Evolutionary conservation across 768 basidiomycete genomes (phyloP).

Genomic region (Hygrophorus russula): DNA sequence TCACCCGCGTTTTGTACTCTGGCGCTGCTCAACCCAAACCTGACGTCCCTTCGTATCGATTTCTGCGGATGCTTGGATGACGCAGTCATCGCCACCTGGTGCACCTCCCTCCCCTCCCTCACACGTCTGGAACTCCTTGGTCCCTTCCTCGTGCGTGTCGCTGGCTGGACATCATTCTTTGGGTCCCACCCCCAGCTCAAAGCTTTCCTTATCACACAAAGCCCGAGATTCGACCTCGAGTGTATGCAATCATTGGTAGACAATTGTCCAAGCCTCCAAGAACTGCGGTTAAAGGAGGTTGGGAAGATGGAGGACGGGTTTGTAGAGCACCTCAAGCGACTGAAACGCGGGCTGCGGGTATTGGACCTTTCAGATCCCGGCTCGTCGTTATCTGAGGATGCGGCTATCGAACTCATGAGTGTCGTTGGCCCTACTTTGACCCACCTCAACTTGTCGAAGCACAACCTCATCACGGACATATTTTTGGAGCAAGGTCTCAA

Average conservation of each 20-base stretch:
- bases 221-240: constrained; percentile 71
- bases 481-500: constrained; percentile 54
- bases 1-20: constrained; percentile 61
- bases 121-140: constrained; percentile 71
- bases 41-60: constrained; percentile 70
- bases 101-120: constrained; percentile 51
- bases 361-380: constrained; percentile 57
- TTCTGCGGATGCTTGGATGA: constrained; percentile 78
- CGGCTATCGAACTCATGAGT: constrained; percentile 42
- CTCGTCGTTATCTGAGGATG: constrained; percentile 41
- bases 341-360: constrained; percentile 34
- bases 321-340: constrained; percentile 35
- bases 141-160: constrained; percentile 70
- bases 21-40: constrained; percentile 72
- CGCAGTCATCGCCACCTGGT: constrained; percentile 46
- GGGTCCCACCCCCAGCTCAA: constrained; percentile 47
- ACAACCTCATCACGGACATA: constrained; percentile 46
- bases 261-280: constrained; percentile 38
- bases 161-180: constrained; percentile 72
- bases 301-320: constrained; percentile 61
- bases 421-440: constrained; percentile 43
- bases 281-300: constrained; percentile 71
- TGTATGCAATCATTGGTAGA: constrained; percentile 54
- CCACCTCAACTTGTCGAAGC: constrained; percentile 62
- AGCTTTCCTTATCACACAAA: constrained; percentile 73